Percentiles rank a stretch among this genome's conserved stretches.
phyloP scores from a whole-genome alignment of 2,329 filamentous ascomycete genomes.

The Coniella lustricola region DNA sequence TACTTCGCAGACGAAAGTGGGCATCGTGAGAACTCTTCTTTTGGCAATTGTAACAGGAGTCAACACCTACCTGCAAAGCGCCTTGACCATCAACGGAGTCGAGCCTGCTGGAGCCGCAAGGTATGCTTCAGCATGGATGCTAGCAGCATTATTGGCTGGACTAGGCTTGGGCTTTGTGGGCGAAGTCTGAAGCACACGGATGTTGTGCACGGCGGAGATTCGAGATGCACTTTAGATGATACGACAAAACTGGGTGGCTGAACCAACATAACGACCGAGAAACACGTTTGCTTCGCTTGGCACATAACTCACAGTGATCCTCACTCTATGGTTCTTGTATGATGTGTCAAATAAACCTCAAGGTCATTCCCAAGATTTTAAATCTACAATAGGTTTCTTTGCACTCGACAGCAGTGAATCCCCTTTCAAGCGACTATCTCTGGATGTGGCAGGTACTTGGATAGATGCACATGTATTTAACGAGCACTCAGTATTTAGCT shows the following conservation, averaged over 20 bases:
- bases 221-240: background rate
- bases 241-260: slow-evolving; percentile 9
- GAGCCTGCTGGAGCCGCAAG: slow-evolving; percentile 61
- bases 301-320: too few relatives aligned
- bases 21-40: slow-evolving; percentile 57
- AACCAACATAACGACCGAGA: too few relatives aligned
- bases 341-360: too few relatives aligned
- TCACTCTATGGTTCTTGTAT: too few relatives aligned
- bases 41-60: slow-evolving; percentile 50
- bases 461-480: too few relatives aligned
- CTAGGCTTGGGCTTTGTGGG: slow-evolving; percentile 44
- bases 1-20: slow-evolving; percentile 52
- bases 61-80: slow-evolving; percentile 58
- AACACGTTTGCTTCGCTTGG: too few relatives aligned
- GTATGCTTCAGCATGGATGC: slow-evolving; percentile 71
- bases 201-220: background rate
- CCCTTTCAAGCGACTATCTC: too few relatives aligned
- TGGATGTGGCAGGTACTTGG: too few relatives aligned
- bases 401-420: too few relatives aligned
- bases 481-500: too few relatives aligned
- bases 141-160: slow-evolving; percentile 55
- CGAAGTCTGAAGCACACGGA: slow-evolving; percentile 32
- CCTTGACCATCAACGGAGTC: slow-evolving; percentile 61
- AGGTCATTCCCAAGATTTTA: too few relatives aligned
- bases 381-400: too few relatives aligned